Evolutionary conservation across 768 basidiomycete genomes (phyloP).

Genomic region (Gautieria morchelliformis): DNA sequence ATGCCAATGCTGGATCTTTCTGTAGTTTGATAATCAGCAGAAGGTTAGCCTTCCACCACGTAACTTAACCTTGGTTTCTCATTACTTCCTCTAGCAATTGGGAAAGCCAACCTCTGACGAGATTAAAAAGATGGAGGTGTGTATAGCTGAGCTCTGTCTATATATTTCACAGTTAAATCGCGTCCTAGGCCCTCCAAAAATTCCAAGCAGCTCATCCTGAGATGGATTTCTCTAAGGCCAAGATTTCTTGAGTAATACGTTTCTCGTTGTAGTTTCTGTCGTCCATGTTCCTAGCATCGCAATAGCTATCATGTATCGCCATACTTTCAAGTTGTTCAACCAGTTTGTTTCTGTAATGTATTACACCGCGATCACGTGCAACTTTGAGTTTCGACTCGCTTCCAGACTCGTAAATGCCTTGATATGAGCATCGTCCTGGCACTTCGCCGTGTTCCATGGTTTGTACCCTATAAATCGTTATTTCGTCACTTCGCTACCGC

Average conservation of each 20-base stretch:
- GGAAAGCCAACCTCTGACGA: conserved; percentile 95
- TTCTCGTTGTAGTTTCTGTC: no score
- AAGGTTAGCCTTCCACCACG: conserved; percentile 32
- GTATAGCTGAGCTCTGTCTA: conserved; percentile 6
- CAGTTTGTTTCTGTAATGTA: no score
- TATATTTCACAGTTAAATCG: conserved; percentile 1
- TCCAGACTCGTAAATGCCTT: neutral
- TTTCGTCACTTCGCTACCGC: neutral
- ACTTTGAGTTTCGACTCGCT: neutral
- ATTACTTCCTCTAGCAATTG: conserved; percentile 56
- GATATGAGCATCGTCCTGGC: neutral
- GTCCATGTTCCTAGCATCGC: neutral
- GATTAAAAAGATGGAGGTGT: conserved; percentile 82
- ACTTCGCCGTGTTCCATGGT: neutral
- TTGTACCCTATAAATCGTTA: neutral
- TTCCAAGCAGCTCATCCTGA: conserved; percentile 90
- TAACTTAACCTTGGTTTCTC: neutral
- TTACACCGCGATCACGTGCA: neutral
- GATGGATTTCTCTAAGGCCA: conserved; percentile 88
- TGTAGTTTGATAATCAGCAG: conserved; percentile 70
- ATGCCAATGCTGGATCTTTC: neutral
- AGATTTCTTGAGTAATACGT: conserved; percentile 57
- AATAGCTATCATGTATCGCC: neutral
- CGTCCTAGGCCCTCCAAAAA: conserved; percentile 63
- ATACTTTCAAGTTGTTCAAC: neutral